Conservation (phyloP, 2,329 filamentous ascomycete species). For the Fusarium tanahbumbuense region DNA sequence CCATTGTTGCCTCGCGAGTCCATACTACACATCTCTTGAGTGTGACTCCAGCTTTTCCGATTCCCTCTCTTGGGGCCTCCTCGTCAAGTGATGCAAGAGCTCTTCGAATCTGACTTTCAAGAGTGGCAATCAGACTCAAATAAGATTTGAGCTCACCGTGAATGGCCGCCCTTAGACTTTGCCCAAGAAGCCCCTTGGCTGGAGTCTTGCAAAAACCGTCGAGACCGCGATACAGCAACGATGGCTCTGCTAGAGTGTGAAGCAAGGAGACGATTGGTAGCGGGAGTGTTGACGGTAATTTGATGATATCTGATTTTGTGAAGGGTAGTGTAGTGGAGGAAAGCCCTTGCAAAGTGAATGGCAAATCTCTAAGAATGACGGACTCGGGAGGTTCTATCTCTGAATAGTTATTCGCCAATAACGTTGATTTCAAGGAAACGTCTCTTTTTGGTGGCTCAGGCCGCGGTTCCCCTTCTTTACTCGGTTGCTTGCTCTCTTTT, state of each 20-base stretch:
- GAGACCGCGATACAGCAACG: slow-evolving; percentile 86
- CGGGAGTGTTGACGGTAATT: slow-evolving; percentile 82
- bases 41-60: slow-evolving; percentile 90
- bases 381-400: slow-evolving; percentile 72
- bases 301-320: slow-evolving; percentile 73
- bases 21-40: slow-evolving; percentile 96
- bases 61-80: slow-evolving; percentile 72
- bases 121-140: slow-evolving; percentile 86
- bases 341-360: slow-evolving; percentile 92
- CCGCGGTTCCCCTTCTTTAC: slow-evolving; percentile 51
- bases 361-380: slow-evolving; percentile 79
- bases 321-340: slow-evolving; percentile 89
- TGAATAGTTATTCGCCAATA: slow-evolving; percentile 67
- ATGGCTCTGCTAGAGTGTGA: slow-evolving; percentile 91
- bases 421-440: slow-evolving; percentile 67
- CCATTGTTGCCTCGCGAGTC: slow-evolving; percentile 98
- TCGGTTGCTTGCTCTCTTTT: slow-evolving; percentile 54
- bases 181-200: slow-evolving; percentile 86
- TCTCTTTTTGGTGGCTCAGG: slow-evolving; percentile 57
- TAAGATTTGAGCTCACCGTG: slow-evolving; percentile 88
- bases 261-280: slow-evolving; percentile 87
- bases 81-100: slow-evolving; percentile 81
- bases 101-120: slow-evolving; percentile 91
- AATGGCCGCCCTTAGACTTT: slow-evolving; percentile 91
- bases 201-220: slow-evolving; percentile 84